Conservation (phyloP, 2,329 filamentous ascomycete species). For the Aspergillus versicolor region DNA sequence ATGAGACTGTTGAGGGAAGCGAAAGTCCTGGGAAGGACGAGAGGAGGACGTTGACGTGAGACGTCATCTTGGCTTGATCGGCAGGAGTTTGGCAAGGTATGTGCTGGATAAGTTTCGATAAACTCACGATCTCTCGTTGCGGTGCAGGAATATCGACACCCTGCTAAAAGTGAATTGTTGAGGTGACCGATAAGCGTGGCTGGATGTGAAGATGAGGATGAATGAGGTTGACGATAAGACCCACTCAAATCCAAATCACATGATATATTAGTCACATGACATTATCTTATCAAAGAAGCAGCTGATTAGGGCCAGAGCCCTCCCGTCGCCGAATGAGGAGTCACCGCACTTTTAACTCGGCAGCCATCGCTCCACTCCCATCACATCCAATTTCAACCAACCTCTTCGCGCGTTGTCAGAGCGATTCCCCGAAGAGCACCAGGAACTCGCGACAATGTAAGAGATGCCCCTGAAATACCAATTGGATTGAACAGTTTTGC, state of each 20-base stretch:
- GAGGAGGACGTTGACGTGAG: constrained; percentile 75
- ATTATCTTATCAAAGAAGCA: background rate
- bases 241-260: constrained; percentile 9
- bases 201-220: background rate
- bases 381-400: constrained; percentile 37
- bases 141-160: background rate
- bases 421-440: constrained; percentile 54
- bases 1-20: constrained; percentile 75
- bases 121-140: background rate
- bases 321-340: constrained; percentile 29
- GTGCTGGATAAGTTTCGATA: background rate
- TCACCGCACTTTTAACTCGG: constrained; percentile 38
- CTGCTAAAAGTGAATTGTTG: background rate
- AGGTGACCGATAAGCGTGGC: background rate
- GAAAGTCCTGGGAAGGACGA: constrained; percentile 80
- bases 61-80: constrained; percentile 51
- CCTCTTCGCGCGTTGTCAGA: constrained; percentile 46
- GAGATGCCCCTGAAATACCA: constrained; percentile 14
- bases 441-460: constrained; percentile 56
- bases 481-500: constrained; percentile 12
- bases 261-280: constrained; percentile 13
- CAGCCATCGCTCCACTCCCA: constrained; percentile 32
- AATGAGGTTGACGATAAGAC: constrained; percentile 16
- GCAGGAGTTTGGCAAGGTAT: background rate
- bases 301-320: constrained; percentile 32